These are phyloP conservation scores for Choanephora cucurbitarum DNA, from an alignment of 371 early-diverging fungal species.

Conservation along the genomic window DNA sequence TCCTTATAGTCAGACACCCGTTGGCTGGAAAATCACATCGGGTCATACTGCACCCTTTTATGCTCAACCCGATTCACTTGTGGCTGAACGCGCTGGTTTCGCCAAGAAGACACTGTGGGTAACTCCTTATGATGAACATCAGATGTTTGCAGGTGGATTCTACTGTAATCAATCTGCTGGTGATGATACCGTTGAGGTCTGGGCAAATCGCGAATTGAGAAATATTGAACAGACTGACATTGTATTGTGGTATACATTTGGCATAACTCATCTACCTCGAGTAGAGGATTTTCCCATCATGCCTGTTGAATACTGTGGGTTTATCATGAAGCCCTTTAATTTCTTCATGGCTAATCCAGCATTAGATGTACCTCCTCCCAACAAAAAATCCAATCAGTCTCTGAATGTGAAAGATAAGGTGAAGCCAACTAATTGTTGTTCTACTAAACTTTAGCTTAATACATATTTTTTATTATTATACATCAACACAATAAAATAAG, in stretches of 20 bases:
- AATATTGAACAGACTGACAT: constrained; percentile 45
- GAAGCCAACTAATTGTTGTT: constrained; percentile 24
- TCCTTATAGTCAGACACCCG: constrained; percentile 47
- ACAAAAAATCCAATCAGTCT: constrained; percentile 46
- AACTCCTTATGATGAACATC: constrained; percentile 51
- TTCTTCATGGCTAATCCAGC: constrained; percentile 55
- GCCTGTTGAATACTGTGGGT: constrained; percentile 54
- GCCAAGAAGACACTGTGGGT: constrained; percentile 56
- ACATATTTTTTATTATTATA: too few species aligned
- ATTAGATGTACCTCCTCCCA: constrained; percentile 51
- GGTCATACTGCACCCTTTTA: constrained; percentile 39
- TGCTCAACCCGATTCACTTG: constrained; percentile 47
- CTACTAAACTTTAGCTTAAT: constrained; percentile 37
- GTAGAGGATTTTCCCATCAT: constrained; percentile 60
- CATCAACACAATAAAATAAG: neutral
- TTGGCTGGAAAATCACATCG: constrained; percentile 50
- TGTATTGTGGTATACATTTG: constrained; percentile 58
- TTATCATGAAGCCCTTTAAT: constrained; percentile 52
- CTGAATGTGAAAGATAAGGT: constrained; percentile 25
- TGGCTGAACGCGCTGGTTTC: constrained; percentile 53
- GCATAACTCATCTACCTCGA: constrained; percentile 53
- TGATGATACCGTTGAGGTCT: constrained; percentile 34
- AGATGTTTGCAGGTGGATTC: constrained; percentile 58
- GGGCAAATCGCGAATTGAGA: constrained; percentile 34
- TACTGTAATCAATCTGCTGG: constrained; percentile 54